These are phyloP conservation scores for Symmetrospora coprosmae DNA, from an alignment of 768 basidiomycete genomes.

Conservation along the genomic window DNA sequence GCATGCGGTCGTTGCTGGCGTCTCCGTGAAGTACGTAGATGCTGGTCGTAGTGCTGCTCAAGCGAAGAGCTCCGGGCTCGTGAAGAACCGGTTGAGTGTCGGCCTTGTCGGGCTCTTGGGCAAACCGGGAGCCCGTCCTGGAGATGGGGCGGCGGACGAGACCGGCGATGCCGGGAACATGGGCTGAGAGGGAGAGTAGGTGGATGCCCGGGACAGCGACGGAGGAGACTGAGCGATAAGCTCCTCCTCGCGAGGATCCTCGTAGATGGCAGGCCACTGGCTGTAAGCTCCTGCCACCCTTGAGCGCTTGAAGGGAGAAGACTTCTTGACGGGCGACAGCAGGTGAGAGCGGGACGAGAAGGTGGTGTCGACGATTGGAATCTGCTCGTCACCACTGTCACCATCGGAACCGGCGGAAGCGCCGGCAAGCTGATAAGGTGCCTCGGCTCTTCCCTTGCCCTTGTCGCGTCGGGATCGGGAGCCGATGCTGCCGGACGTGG, in stretches of 20 bases:
- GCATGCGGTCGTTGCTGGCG: not conserved
- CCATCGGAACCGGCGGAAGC: not conserved
- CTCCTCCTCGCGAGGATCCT: too few species aligned
- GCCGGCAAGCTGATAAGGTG: not conserved
- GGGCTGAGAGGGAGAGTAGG: not conserved
- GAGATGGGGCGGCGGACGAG: not conserved
- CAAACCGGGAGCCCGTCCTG: not conserved
- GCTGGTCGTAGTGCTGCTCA: not conserved
- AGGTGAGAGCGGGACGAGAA: slow-evolving; percentile 5
- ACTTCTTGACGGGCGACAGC: slow-evolving; percentile 4
- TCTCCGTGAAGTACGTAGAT: too few species aligned
- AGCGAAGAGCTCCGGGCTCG: not conserved
- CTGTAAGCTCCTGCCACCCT: too few species aligned
- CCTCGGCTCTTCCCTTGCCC: not conserved
- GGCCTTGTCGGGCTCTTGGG: not conserved
- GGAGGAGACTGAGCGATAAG: too few species aligned
- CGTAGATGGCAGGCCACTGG: too few species aligned
- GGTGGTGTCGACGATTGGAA: not conserved
- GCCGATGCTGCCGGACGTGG: not conserved
- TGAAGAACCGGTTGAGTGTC: slow-evolving; percentile 10
- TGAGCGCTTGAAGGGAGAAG: slow-evolving; percentile 8
- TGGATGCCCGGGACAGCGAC: not conserved
- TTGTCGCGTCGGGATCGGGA: not conserved
- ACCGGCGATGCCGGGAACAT: not conserved
- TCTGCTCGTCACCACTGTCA: too few species aligned